Conservation (phyloP, 2,329 filamentous ascomycete genomes). For the Plenodomus tracheiphilus region DNA sequence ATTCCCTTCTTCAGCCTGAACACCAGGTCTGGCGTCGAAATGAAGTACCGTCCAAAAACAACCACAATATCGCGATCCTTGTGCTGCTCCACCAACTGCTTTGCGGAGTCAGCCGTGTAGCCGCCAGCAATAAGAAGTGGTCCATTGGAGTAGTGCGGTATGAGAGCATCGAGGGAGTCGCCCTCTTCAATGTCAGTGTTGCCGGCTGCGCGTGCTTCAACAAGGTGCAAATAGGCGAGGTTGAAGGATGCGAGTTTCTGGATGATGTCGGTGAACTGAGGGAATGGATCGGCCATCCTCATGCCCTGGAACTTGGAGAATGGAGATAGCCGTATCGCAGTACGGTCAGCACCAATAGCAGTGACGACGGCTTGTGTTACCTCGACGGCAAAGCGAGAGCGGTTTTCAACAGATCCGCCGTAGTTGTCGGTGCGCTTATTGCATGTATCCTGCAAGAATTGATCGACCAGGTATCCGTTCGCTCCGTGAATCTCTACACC, state of each 20-base stretch:
- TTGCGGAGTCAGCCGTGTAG: constrained; percentile 45
- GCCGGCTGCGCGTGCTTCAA: constrained; percentile 61
- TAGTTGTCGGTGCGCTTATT: constrained; percentile 58
- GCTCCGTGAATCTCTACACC: constrained; percentile 62
- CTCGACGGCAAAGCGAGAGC: constrained; percentile 58
- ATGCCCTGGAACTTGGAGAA: constrained; percentile 66
- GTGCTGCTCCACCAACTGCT: constrained; percentile 46
- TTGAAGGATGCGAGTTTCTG: constrained; percentile 55
- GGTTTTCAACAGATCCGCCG: constrained; percentile 56
- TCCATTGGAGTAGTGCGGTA: constrained; percentile 32
- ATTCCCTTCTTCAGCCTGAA: constrained; percentile 51
- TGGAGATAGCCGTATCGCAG: constrained; percentile 62
- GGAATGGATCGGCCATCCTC: constrained; percentile 64
- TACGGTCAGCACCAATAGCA: constrained; percentile 61
- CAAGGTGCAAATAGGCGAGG: constrained; percentile 54
- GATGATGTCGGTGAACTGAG: constrained; percentile 65
- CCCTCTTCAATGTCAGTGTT: constrained; percentile 38
- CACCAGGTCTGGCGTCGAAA: constrained; percentile 54
- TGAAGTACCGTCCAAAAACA: constrained; percentile 55
- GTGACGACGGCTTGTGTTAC: constrained; percentile 55
- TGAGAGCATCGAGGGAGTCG: constrained; percentile 27
- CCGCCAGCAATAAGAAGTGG: constrained; percentile 48
- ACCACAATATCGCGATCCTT: constrained; percentile 49
- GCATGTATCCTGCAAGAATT: constrained; percentile 64
- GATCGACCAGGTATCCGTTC: constrained; percentile 68